Conservation (phyloP, 2,329 filamentous ascomycete species). For the Colletotrichum sp. region DNA sequence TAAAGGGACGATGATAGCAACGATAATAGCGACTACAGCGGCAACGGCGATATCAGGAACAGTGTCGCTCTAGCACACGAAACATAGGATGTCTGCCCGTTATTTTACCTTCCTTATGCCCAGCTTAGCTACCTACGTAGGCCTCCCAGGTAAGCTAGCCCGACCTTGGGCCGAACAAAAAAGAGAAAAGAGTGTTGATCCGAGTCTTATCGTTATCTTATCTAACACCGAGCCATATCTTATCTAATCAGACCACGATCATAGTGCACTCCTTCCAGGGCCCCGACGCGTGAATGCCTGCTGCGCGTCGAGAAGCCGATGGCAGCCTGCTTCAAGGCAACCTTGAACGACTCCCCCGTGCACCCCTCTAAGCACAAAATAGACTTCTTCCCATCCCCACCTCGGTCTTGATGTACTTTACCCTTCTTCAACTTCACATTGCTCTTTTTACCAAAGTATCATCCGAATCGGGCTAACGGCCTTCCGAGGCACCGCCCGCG, state of each 20-base stretch:
- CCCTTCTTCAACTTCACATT: not conserved
- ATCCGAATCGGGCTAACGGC: not conserved
- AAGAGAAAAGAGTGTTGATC: too few species aligned
- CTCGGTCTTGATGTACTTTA: not conserved
- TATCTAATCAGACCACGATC: not conserved
- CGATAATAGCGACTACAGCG: not conserved
- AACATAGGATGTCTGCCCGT: not conserved
- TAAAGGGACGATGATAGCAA: not conserved
- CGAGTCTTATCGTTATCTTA: not conserved
- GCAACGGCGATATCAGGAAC: not conserved
- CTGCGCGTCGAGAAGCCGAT: not conserved
- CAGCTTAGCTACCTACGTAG: too few species aligned
- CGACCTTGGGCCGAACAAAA: not conserved
- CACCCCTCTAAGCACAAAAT: not conserved
- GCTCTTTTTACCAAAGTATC: not conserved
- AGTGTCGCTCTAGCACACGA: not conserved
- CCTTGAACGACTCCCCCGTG: not conserved
- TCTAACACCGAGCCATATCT: not conserved
- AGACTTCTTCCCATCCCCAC: not conserved
- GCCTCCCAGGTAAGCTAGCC: not conserved
- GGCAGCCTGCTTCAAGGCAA: not conserved
- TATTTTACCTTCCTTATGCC: too few species aligned
- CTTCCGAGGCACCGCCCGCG: slow-evolving; percentile 23
- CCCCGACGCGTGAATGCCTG: not conserved
- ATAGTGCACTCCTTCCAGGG: slow-evolving; percentile 5